phyloP scores from a whole-genome alignment of 2,329 filamentous ascomycete genomes.

The Colletotrichum melonis region DNA sequence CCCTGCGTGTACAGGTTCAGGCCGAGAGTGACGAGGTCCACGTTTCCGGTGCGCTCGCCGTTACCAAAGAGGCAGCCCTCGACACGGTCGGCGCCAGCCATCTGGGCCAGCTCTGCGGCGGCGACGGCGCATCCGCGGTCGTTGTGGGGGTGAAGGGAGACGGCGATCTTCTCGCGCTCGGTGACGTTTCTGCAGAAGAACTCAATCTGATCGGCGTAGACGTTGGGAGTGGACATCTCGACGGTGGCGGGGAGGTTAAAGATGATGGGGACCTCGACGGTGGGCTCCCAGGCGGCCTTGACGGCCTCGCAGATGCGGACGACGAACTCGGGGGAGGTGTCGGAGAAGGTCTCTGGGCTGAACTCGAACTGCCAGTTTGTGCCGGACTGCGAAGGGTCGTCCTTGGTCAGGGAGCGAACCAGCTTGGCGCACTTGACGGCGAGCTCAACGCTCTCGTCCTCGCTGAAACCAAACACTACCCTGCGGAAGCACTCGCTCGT shows the following conservation, averaged over 20 bases:
- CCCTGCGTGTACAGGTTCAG: slow-evolving; percentile 97
- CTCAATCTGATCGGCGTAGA: slow-evolving; percentile 96
- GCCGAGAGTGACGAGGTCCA: slow-evolving; percentile 91
- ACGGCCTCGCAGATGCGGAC: slow-evolving; percentile 90
- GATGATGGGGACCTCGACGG: slow-evolving; percentile 76
- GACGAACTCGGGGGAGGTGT: slow-evolving; percentile 86
- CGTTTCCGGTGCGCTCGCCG: slow-evolving; percentile 94
- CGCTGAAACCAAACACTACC: slow-evolving; percentile 88
- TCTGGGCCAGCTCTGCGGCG: slow-evolving; percentile 91
- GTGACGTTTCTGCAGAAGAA: slow-evolving; percentile 90
- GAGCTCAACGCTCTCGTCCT: slow-evolving; percentile 83
- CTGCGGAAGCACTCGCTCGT: slow-evolving; percentile 95
- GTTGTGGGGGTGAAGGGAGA: slow-evolving; percentile 94
- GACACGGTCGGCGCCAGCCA: slow-evolving; percentile 94
- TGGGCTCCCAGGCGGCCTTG: slow-evolving; percentile 90
- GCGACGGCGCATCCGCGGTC: slow-evolving; percentile 92
- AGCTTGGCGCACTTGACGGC: slow-evolving; percentile 89
- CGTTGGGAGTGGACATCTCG: slow-evolving; percentile 93
- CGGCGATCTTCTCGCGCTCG: slow-evolving; percentile 86
- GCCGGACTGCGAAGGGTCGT: slow-evolving; percentile 66
- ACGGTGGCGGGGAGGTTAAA: slow-evolving; percentile 98
- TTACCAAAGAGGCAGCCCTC: slow-evolving; percentile 94
- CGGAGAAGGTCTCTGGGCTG: slow-evolving; percentile 90
- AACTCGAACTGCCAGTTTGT: slow-evolving; percentile 85
- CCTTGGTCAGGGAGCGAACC: slow-evolving; percentile 90